These are phyloP conservation scores for Fusarium nygamai DNA, from an alignment of 2,329 filamentous ascomycete genomes.

Conservation along the genomic window DNA sequence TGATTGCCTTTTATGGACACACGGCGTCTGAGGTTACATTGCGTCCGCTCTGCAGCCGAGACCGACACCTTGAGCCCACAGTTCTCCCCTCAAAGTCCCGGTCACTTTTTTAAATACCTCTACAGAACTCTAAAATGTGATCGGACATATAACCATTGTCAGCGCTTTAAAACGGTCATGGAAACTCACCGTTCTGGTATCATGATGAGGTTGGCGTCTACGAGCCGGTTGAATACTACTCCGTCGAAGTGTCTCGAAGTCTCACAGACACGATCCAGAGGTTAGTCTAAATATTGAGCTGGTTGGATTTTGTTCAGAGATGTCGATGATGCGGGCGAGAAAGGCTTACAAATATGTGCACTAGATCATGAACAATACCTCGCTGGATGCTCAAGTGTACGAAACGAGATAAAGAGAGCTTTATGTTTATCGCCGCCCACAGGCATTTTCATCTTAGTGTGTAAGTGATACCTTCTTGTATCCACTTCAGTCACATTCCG, in stretches of 20 bases:
- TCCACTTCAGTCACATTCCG: background rate
- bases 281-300: background rate
- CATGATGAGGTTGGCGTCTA: background rate
- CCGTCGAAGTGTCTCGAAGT: background rate
- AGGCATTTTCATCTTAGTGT: background rate
- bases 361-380: background rate
- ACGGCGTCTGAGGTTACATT: background rate
- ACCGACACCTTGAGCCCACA: background rate
- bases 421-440: background rate
- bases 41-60: background rate
- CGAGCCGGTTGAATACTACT: background rate
- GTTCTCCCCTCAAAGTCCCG: background rate
- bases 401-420: background rate
- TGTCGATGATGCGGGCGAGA: background rate
- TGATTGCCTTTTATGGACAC: background rate
- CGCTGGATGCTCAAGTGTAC: background rate
- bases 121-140: background rate
- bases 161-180: background rate
- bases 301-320: background rate
- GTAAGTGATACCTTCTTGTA: no score
- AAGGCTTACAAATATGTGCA: background rate
- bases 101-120: background rate
- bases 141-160: background rate
- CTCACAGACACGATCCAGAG: background rate
- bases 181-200: background rate